Base-by-base conservation (phyloP, 179 eudicot species). In the Vitellaria paradoxa region DNA sequence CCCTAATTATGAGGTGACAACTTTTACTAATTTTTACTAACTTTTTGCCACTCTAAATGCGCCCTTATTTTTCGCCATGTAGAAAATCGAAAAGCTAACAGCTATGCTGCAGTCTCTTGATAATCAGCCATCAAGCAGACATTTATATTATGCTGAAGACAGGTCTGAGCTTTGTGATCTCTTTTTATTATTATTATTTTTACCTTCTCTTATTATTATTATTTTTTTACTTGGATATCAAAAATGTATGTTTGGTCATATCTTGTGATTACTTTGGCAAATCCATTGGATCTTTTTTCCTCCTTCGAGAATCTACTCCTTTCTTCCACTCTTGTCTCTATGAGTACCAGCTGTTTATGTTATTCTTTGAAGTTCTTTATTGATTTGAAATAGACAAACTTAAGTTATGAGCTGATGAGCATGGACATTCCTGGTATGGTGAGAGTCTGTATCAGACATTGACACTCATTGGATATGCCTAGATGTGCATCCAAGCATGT, bases 121-220 rank as follows among this genome's bases (percentile, higher is more conserved):
- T 81, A 76, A 78, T 74, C 85, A 77, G 40, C 86, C 88, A 18
- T 80, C 92, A n/a, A 84, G 70, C 76, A 83, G 76, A 76, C 98
- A 91, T 73, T 76, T 92, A 47, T 92, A 91, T 77, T 94, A 79
- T 86, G 98, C 96, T 6, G 96, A 92, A 79, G 92, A 92, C 86
- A 91, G 92, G 98, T 93, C 64, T 84, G 83, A 68, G 68, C 50
- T 74, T 73, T 62, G 45, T 63, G 6, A 53, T 60, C 24, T 17
- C 30, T 73, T 10, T 72, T 26, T 45, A 23, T 14, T 7, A 20
- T 14, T 12, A 10, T 14, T 9, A 5, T 18, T 3, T 60, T n/a
- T 15, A 55, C 53, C 15, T 7, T 59, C 21, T 63, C 8, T 26
- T 7, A 40, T 68, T 11, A 1, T 66, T 3, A 42, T 21, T 23